A percentile compares a stretch with the other conserved stretches of the same genome.
phyloP scores from a whole-genome alignment of 768 basidiomycete genomes.

The Russula ochroleuca region DNA sequence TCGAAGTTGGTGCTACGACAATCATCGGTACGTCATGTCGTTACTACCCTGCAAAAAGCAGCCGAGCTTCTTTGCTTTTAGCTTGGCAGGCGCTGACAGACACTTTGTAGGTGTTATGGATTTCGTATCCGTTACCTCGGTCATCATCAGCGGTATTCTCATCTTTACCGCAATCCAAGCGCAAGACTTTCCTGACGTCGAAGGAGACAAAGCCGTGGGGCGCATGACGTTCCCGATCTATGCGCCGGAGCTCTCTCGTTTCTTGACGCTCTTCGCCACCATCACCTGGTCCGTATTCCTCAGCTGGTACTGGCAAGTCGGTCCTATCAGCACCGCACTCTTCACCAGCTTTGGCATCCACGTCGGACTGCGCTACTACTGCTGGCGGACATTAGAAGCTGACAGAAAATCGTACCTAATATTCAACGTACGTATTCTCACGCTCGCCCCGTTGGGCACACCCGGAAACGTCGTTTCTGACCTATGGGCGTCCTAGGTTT shows the following conservation, averaged over 20 bases:
- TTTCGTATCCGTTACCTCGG: constrained; percentile 22
- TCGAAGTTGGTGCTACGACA: constrained; percentile 28
- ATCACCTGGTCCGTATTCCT: constrained; percentile 29
- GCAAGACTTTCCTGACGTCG: constrained; percentile 32
- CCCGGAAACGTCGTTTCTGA: constrained; percentile 18
- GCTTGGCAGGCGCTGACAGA: background rate
- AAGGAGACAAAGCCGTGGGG: constrained; percentile 27
- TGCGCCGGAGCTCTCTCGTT: constrained; percentile 26
- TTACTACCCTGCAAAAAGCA: background rate
- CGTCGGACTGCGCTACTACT: constrained; percentile 28
- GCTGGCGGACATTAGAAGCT: constrained; percentile 17
- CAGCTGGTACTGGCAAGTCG: constrained; percentile 27
- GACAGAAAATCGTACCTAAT: constrained; percentile 28
- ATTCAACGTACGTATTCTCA: constrained; percentile 28
- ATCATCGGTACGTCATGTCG: constrained; percentile 16
- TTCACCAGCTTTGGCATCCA: constrained; percentile 24
- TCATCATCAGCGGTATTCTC: constrained; percentile 25
- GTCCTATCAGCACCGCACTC: constrained; percentile 18
- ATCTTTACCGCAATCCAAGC: constrained; percentile 29
- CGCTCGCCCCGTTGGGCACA: background rate
- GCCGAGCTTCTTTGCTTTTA: background rate
- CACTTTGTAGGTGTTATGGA: constrained; percentile 15
- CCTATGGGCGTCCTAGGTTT: constrained; percentile 21
- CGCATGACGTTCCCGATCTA: constrained; percentile 30
- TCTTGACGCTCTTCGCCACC: constrained; percentile 26